Evolutionary conservation across 1,284 basidiomycete genomes (phyloP).

Genomic region (Moesziomyces antarcticus): DNA sequence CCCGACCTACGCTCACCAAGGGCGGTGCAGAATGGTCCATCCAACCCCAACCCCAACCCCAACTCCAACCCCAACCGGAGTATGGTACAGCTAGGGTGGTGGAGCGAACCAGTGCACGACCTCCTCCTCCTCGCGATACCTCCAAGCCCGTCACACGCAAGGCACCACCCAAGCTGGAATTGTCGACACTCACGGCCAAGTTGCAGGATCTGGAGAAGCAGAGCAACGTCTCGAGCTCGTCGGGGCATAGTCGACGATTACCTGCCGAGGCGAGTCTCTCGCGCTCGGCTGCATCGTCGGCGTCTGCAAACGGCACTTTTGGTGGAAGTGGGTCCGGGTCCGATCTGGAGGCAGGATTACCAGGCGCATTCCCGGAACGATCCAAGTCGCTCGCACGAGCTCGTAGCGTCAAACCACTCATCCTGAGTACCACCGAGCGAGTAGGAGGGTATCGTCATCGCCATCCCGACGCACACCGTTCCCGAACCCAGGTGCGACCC

Average conservation of each 20-base stretch:
- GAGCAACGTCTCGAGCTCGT: constrained; percentile 1
- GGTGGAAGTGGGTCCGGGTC: constrained; percentile 6
- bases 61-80: neutral
- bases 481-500: neutral
- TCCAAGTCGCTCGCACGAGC: constrained; percentile 9
- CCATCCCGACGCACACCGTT: neutral
- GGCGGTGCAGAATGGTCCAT: constrained; percentile 24
- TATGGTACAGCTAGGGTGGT: too few species aligned
- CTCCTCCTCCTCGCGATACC: neutral
- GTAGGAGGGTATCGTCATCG: constrained; percentile 13
- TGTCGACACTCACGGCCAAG: constrained; percentile 23
- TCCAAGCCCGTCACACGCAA: constrained; percentile 1
- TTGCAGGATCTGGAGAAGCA: constrained; percentile 28
- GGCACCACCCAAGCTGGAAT: constrained; percentile 31
- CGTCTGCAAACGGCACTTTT: constrained; percentile 16
- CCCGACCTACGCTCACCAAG: constrained; percentile 6
- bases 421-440: constrained; percentile 4
- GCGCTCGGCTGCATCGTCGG: neutral
- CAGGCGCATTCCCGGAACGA: constrained; percentile 19
- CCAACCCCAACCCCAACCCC: too few species aligned
- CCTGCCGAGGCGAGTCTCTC: constrained; percentile 9
- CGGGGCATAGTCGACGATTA: neutral
- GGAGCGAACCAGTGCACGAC: neutral
- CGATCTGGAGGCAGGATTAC: neutral
- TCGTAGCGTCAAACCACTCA: constrained; percentile 11